A percentile compares a stretch with the other conserved stretches of the same genome.
phyloP scores from a whole-genome alignment of 805 yeast species.

The Metschnikowia vanudenii region DNA sequence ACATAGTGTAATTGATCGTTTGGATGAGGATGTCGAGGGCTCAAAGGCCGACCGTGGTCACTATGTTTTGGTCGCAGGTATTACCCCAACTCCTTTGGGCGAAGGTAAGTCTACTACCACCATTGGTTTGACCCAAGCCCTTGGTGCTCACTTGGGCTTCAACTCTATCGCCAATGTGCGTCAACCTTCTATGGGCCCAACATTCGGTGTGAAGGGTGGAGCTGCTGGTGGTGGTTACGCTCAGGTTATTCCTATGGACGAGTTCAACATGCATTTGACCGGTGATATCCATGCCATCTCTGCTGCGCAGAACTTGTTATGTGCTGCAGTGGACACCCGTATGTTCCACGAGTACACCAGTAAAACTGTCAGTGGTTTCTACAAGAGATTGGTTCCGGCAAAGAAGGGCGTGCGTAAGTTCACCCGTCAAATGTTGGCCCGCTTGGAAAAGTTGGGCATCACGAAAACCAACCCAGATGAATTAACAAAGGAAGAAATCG shows the following conservation, averaged over 20 bases:
- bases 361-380: conserved; percentile 71
- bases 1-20: conserved; percentile 34
- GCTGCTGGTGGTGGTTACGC: conserved; percentile 99
- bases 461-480: conserved; percentile 75
- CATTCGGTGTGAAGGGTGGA: conserved; percentile 98
- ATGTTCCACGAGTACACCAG: conserved; percentile 93
- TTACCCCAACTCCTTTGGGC: conserved; percentile 97
- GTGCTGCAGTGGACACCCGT: conserved; percentile 96
- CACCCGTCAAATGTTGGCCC: conserved; percentile 72
- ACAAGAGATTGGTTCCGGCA: conserved; percentile 80
- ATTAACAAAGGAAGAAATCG: conserved; percentile 73
- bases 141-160: conserved; percentile 83
- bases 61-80: conserved; percentile 91
- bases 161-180: conserved; percentile 92
- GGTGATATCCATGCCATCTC: conserved; percentile 97
- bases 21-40: conserved; percentile 69
- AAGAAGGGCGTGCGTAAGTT: conserved; percentile 79
- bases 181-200: conserved; percentile 98
- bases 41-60: conserved; percentile 66
- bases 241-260: conserved; percentile 98
- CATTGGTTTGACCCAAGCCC: conserved; percentile 93
- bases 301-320: conserved; percentile 88
- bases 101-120: conserved; percentile 98
- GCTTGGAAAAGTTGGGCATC: conserved; percentile 81
- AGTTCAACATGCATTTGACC: conserved; percentile 94